These are phyloP conservation scores for Boletus vermiculosoides DNA, from an alignment of 768 basidiomycete species.

Conservation along the genomic window DNA sequence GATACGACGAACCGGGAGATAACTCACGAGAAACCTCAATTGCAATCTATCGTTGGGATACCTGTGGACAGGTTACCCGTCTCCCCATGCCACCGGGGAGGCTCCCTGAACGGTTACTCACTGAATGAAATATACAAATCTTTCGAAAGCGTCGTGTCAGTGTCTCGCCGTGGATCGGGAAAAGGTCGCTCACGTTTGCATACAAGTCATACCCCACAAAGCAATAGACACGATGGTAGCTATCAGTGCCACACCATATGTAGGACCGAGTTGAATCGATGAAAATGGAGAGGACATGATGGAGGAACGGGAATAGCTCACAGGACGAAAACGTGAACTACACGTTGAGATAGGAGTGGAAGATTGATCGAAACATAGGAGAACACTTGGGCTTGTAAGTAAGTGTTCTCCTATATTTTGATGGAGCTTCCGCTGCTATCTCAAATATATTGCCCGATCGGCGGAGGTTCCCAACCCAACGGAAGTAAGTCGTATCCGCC, in stretches of 20 bases:
- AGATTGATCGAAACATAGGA: too few species aligned
- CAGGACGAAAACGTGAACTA: too few species aligned
- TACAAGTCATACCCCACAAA: slow-evolving; percentile 13
- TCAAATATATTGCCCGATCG: too few species aligned
- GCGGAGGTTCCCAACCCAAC: too few species aligned
- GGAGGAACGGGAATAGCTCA: background rate
- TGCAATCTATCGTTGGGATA: background rate
- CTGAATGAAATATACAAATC: slow-evolving; percentile 3
- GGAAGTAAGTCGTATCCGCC: too few species aligned
- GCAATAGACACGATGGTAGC: slow-evolving; percentile 6
- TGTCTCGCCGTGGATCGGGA: background rate
- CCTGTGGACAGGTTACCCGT: background rate
- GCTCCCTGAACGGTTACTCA: background rate
- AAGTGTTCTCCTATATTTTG: too few species aligned
- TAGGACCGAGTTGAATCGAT: slow-evolving; percentile 1
- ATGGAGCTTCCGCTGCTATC: too few species aligned
- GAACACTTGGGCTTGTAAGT: too few species aligned
- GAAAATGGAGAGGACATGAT: background rate
- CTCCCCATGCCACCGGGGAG: background rate
- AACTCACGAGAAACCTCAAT: background rate
- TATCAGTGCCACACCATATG: slow-evolving; percentile 9
- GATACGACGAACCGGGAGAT: too few species aligned
- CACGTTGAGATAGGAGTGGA: too few species aligned
- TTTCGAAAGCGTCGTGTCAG: background rate
- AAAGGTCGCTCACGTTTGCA: slow-evolving; percentile 7